These are phyloP conservation scores for Boletus rufocinnamomeus DNA, from an alignment of 768 basidiomycete species.

Conservation along the genomic window DNA sequence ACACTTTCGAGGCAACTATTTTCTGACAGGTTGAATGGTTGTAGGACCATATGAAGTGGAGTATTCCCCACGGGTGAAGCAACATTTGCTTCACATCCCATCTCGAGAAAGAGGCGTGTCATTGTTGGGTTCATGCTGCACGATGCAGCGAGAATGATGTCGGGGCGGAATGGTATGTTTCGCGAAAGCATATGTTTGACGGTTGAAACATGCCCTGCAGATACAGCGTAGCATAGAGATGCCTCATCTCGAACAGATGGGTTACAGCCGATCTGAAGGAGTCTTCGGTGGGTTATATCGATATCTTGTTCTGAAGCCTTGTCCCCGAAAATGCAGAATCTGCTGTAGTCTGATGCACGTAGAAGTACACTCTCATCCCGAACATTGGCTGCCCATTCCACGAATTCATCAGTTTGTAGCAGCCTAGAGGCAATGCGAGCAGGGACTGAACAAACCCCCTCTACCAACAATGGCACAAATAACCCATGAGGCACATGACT, in stretches of 20 bases:
- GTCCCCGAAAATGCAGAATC: background rate
- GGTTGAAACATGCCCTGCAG: slow-evolving; percentile 4
- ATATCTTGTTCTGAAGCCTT: background rate
- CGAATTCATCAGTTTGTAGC: slow-evolving; percentile 10
- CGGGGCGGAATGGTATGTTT: background rate
- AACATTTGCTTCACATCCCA: background rate
- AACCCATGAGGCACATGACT: background rate
- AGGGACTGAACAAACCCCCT: background rate
- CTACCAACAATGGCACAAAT: accelerated
- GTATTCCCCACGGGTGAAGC: background rate
- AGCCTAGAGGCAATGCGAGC: background rate
- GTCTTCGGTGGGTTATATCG: background rate
- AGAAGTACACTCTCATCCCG: background rate
- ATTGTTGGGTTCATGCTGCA: background rate
- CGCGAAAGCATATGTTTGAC: slow-evolving; percentile 6
- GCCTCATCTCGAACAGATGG: background rate
- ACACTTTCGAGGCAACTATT: background rate
- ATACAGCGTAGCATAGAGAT: background rate
- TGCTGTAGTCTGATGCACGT: background rate
- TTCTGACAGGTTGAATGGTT: background rate
- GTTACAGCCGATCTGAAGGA: slow-evolving; percentile 8
- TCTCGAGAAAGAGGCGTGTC: background rate
- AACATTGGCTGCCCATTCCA: slow-evolving; percentile 3
- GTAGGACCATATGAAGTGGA: background rate
- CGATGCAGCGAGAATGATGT: slow-evolving; percentile 8